A percentile compares a stretch with the other conserved stretches of the same genome.
These are phyloP conservation scores for Penicillium corylophilum DNA, from an alignment of 2,329 filamentous ascomycete species.

Conservation along the genomic window DNA sequence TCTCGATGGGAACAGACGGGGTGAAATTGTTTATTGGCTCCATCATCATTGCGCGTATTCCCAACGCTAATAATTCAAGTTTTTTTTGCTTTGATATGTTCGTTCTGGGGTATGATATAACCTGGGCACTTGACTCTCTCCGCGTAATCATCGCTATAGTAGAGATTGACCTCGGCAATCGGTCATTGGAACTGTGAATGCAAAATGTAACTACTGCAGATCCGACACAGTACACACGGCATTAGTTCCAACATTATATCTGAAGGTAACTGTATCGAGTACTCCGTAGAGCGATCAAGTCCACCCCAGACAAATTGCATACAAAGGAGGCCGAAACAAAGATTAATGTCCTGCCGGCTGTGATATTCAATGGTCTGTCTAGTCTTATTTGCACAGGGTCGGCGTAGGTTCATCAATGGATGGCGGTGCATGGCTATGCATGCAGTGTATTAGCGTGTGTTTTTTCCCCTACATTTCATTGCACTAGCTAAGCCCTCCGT, in stretches of 20 bases:
- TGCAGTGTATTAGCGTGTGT: background rate
- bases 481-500: no score
- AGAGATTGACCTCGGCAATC: no score
- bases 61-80: background rate
- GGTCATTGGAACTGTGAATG: no score
- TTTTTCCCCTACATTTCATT: background rate
- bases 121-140: no score
- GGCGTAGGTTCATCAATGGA: background rate
- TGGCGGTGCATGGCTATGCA: background rate
- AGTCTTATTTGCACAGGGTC: slow-evolving; percentile 10
- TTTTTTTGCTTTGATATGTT: no score
- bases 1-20: background rate
- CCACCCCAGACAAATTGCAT: slow-evolving; percentile 22
- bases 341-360: slow-evolving; percentile 22
- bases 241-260: no score
- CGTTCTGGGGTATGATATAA: no score
- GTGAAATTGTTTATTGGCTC: background rate
- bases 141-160: no score
- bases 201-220: no score
- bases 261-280: no score
- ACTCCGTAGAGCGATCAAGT: slow-evolving; percentile 17
- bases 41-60: no score
- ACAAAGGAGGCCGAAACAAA: slow-evolving; percentile 26
- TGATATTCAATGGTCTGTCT: slow-evolving; percentile 26
- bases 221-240: no score